These are phyloP conservation scores for Leptographium wingfieldii DNA, from an alignment of 2,329 filamentous ascomycete genomes.

Conservation along the genomic window DNA sequence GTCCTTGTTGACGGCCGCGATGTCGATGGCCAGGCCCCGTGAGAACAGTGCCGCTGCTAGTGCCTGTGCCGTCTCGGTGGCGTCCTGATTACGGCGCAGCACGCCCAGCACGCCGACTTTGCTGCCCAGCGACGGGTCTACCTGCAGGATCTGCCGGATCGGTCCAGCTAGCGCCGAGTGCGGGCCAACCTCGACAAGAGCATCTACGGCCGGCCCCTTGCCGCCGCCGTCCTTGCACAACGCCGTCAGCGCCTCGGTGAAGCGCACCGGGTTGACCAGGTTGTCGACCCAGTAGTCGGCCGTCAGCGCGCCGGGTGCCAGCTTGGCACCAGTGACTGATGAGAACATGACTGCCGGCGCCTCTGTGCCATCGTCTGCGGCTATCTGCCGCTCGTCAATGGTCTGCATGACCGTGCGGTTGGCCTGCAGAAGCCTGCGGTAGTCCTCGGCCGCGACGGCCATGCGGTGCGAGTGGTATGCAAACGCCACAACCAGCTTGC, in stretches of 20 bases:
- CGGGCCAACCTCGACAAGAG: conserved; percentile 17
- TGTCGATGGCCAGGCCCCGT: conserved; percentile 7
- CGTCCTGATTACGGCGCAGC: conserved; percentile 11
- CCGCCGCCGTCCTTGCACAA: conserved; percentile 9
- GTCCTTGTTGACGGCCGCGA: conserved; percentile 9
- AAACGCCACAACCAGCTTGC: conserved; percentile 18
- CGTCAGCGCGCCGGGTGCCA: conserved; percentile 10
- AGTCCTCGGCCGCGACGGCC: conserved; percentile 11
- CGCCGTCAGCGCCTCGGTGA: conserved; percentile 14
- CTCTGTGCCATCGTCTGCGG: background rate
- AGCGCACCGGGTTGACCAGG: conserved; percentile 17
- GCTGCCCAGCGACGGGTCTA: conserved; percentile 1
- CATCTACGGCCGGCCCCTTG: conserved; percentile 9
- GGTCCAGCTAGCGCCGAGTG: conserved; percentile 17
- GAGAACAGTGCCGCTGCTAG: conserved; percentile 10
- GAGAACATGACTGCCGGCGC: conserved; percentile 13
- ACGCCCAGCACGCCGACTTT: conserved; percentile 8
- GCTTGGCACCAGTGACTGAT: conserved; percentile 11
- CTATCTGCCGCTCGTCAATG: background rate
- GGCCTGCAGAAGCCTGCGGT: conserved; percentile 11
- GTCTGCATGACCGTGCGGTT: conserved; percentile 5
- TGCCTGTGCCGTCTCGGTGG: conserved; percentile 11
- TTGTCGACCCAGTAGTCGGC: conserved; percentile 18
- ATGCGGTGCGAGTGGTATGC: conserved; percentile 24
- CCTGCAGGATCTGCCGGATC: conserved; percentile 15